Percentiles rank a stretch among this genome's conserved stretches.
Conservation (phyloP, 306 rosid species). For the Corylus heterophylla region DNA sequence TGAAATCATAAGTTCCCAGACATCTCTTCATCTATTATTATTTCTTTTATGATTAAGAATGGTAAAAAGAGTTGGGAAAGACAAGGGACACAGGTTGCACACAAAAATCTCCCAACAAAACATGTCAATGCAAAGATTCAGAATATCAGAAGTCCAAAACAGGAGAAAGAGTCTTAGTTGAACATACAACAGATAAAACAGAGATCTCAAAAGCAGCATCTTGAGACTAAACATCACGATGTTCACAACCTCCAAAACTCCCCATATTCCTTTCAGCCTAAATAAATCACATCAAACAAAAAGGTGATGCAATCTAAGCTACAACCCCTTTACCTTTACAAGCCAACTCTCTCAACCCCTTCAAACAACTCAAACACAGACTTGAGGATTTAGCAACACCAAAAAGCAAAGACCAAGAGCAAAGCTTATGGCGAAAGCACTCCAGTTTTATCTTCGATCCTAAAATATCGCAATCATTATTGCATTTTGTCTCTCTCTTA, state of each 20-base stretch:
- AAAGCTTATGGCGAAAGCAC: neutral
- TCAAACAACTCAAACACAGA: neutral
- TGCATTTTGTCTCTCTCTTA: neutral
- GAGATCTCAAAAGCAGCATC: too few species aligned
- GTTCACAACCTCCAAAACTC: neutral
- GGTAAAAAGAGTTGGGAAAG: too few species aligned
- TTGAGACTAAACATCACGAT: neutral
- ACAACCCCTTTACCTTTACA: neutral
- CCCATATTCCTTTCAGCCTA: neutral
- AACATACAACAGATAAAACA: too few species aligned
- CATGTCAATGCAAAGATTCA: too few species aligned
- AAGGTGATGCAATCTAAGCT: neutral
- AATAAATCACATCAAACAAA: neutral
- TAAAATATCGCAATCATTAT: neutral
- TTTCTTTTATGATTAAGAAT: too few species aligned
- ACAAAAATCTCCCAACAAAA: too few species aligned
- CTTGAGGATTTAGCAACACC: neutral
- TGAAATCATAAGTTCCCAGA: too few species aligned
- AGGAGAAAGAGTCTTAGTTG: too few species aligned
- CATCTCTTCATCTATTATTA: too few species aligned
- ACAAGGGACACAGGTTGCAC: too few species aligned
- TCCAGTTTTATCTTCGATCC: neutral
- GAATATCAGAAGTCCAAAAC: too few species aligned
- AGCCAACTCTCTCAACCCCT: neutral
- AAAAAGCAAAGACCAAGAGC: neutral